Evolutionary conservation across 352 stramenopile genomes (phyloP).

Genomic region (Phytophthora constricta): DNA sequence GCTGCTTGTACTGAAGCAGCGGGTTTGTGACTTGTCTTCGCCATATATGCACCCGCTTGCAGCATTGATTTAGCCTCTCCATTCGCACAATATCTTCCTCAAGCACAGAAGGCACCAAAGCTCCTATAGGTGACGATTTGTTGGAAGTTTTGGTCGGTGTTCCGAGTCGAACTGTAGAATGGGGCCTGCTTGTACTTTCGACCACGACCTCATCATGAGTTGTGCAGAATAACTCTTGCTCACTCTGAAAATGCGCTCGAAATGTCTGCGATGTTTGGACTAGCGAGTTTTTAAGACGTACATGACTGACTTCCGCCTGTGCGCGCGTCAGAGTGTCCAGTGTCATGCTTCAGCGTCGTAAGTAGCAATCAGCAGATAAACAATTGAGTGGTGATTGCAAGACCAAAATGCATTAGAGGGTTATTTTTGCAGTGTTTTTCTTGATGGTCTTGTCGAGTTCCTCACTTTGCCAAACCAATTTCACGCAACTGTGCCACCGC

Average conservation of each 20-base stretch:
- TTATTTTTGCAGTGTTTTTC: constrained; percentile 31
- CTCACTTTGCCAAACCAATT: constrained; percentile 32
- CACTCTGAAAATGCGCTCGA: constrained; percentile 49
- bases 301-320: constrained; percentile 62
- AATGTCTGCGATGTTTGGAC: constrained; percentile 53
- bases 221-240: constrained; percentile 60
- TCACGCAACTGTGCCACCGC: constrained; percentile 30
- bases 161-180: constrained; percentile 5
- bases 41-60: constrained; percentile 81
- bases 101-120: constrained; percentile 6
- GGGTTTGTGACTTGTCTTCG: constrained; percentile 66
- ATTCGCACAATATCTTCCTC: constrained; percentile 60
- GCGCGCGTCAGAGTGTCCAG: constrained; percentile 67
- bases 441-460: neutral
- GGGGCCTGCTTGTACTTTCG: neutral
- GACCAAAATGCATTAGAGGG: constrained; percentile 11
- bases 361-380: neutral
- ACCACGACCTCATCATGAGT: neutral
- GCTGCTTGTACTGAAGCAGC: constrained; percentile 64
- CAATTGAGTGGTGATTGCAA: too few relatives aligned
- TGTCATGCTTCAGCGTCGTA: constrained; percentile 49
- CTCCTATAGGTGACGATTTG: constrained; percentile 1
- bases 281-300: constrained; percentile 67
- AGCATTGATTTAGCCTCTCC: constrained; percentile 72
- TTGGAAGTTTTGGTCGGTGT: constrained; percentile 13